These are phyloP conservation scores for Xerocomellus intermedius DNA, from an alignment of 768 basidiomycete genomes.

Conservation along the genomic window DNA sequence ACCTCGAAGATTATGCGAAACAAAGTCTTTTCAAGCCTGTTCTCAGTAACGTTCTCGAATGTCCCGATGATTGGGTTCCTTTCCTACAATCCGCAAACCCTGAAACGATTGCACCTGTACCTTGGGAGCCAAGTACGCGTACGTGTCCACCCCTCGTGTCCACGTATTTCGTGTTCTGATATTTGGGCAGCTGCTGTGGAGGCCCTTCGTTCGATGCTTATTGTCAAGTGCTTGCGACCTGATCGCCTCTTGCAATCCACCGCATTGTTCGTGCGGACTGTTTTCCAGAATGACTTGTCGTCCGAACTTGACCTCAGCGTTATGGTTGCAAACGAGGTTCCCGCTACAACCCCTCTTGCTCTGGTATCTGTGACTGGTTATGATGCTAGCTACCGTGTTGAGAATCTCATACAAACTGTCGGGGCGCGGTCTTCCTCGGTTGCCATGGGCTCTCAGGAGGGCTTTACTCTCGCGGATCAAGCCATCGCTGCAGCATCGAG, in stretches of 20 bases:
- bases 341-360: slow-evolving; percentile 79
- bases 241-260: slow-evolving; percentile 88
- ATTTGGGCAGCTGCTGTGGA: slow-evolving; percentile 58
- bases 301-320: slow-evolving; percentile 71
- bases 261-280: slow-evolving; percentile 65
- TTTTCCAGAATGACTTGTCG: slow-evolving; percentile 82
- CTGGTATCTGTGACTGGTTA: slow-evolving; percentile 94
- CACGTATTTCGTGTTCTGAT: slow-evolving; percentile 11
- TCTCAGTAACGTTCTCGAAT: slow-evolving; percentile 54
- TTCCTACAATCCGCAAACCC: slow-evolving; percentile 70
- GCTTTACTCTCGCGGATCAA: slow-evolving; percentile 94
- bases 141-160: slow-evolving; percentile 32
- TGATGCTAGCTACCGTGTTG: slow-evolving; percentile 97
- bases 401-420: slow-evolving; percentile 77
- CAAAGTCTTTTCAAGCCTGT: slow-evolving; percentile 79
- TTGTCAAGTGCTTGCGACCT: slow-evolving; percentile 90
- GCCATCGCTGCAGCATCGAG: slow-evolving; percentile 91
- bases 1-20: slow-evolving; percentile 69
- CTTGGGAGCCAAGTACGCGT: slow-evolving; percentile 82
- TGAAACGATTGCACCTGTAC: slow-evolving; percentile 66
- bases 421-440: slow-evolving; percentile 81
- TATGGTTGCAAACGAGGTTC: slow-evolving; percentile 80
- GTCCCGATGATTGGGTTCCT: slow-evolving; percentile 64
- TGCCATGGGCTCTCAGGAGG: slow-evolving; percentile 98
- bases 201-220: slow-evolving; percentile 69